phyloP scores from a whole-genome alignment of 768 basidiomycete species.

The Phaeolepiota aurea region DNA sequence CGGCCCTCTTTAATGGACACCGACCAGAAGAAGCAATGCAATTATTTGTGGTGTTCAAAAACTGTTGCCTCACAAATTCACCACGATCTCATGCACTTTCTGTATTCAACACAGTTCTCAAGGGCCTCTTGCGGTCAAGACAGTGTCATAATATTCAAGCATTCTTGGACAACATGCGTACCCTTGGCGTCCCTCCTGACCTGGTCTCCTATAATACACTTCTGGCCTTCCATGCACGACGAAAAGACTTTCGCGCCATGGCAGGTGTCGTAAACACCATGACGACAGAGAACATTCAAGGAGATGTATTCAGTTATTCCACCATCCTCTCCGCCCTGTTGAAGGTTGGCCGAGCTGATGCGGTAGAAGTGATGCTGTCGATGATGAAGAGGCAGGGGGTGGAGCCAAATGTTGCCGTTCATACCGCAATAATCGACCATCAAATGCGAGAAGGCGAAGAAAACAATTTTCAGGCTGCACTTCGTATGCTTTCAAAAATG shows the following conservation, averaged over 20 bases:
- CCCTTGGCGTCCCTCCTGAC: conserved; percentile 54
- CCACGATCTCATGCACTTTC: conserved; percentile 21
- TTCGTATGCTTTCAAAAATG: conserved; percentile 71
- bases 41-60: conserved; percentile 44
- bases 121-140: conserved; percentile 48
- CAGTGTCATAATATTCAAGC: conserved; percentile 29
- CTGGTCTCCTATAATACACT: conserved; percentile 78
- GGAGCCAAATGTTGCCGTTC: conserved; percentile 66
- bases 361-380: conserved; percentile 51
- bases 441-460: conserved; percentile 52
- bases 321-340: conserved; percentile 76
- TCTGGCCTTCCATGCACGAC: conserved; percentile 57
- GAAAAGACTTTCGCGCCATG: conserved; percentile 54
- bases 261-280: conserved; percentile 52
- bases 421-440: conserved; percentile 72
- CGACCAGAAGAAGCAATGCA: conserved; percentile 42
- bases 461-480: conserved; percentile 47
- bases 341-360: conserved; percentile 57
- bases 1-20: conserved; percentile 45
- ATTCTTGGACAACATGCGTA: conserved; percentile 35
- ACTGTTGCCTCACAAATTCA: conserved; percentile 14
- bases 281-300: conserved; percentile 40
- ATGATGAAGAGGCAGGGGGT: conserved; percentile 75
- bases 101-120: conserved; percentile 71
- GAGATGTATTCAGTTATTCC: conserved; percentile 84